Evolutionary conservation across 768 basidiomycete species (phyloP).

Genomic region (Rhodotorula graminis): DNA sequence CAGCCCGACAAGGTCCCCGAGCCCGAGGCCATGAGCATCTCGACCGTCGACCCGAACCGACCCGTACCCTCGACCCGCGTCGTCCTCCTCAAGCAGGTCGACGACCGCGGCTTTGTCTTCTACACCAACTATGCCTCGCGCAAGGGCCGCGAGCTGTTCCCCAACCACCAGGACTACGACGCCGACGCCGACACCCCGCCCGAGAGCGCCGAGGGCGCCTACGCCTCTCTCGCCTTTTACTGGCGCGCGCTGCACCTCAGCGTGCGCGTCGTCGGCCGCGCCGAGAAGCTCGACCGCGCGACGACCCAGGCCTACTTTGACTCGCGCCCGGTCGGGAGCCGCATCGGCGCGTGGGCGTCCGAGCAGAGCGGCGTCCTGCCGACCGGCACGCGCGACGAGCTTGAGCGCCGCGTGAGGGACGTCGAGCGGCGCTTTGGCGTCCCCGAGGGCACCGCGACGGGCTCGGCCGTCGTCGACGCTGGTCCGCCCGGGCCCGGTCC

Average conservation of each 20-base stretch:
- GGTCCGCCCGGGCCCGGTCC: slow-evolving; percentile 5
- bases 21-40: slow-evolving; percentile 84
- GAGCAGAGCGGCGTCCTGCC: slow-evolving; percentile 74
- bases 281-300: slow-evolving; percentile 66
- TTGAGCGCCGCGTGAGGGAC: slow-evolving; percentile 60
- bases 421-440: slow-evolving; percentile 59
- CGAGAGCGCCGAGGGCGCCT: slow-evolving; percentile 49
- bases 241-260: slow-evolving; percentile 79
- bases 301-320: slow-evolving; percentile 81
- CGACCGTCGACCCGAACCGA: slow-evolving; percentile 54
- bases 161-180: neutral
- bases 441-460: slow-evolving; percentile 19
- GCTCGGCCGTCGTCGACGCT: slow-evolving; percentile 18
- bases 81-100: slow-evolving; percentile 87
- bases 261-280: slow-evolving; percentile 77
- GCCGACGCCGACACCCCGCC: neutral
- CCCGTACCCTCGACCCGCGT: slow-evolving; percentile 74
- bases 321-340: slow-evolving; percentile 73
- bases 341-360: slow-evolving; percentile 90
- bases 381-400: slow-evolving; percentile 56
- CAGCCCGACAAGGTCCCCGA: slow-evolving; percentile 57
- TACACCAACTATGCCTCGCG: slow-evolving; percentile 95
- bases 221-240: slow-evolving; percentile 80
- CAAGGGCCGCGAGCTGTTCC: slow-evolving; percentile 73
- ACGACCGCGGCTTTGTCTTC: slow-evolving; percentile 79